Evolutionary conservation across 2,329 filamentous ascomycete genomes (phyloP), one percentile per base, ranked within the genome.

Genomic region (Dothistroma pini): DNA sequence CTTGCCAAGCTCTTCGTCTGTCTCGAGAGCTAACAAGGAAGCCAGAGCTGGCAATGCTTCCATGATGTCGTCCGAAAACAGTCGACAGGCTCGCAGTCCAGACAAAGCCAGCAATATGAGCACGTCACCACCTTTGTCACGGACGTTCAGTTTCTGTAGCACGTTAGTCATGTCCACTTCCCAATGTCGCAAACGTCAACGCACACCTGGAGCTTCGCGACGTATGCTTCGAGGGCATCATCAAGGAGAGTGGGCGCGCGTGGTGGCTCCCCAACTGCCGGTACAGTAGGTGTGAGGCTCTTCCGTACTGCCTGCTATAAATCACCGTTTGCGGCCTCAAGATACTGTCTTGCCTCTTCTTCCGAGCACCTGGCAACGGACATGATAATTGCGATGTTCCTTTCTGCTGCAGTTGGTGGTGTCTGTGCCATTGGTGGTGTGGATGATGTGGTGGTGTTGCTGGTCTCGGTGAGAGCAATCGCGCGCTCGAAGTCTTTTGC

Each of bases 211-310:
- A 44, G 54, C 38, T 25, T 57, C 25, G n/a, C 31, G 8, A 44
- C 21, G 21, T 57, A 52, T 21, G 53, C 58, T 25, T n/a, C 51
- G 7, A 63, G 52, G 16, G 60, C 60, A 53, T 63, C 61, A 14
- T 63, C 55, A 5, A 65, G 21, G 5, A 66, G 55, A 10, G 50
- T 63, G 3, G 38, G 31, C 14, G 35, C 16, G 21, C 50, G 58
- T 10, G 53, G 50, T 10, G 53, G 50, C 32, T 60, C 55, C 14
- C 48, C 50, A 9, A 22, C 41, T 32, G 44, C 25, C 10, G n/a
- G 1, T n/a, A 21, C 19, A n/a, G 6, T 10, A 21, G 34, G 49
- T n/a, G 25, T 32, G 11, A 32, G 44, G 11, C 22, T 57, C 22
- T 38, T 38, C 22, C 10, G 19, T 2, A 51, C 22, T 16, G 56